Conservation (phyloP, 768 basidiomycete genomes). For the Podaxis sp. region DNA sequence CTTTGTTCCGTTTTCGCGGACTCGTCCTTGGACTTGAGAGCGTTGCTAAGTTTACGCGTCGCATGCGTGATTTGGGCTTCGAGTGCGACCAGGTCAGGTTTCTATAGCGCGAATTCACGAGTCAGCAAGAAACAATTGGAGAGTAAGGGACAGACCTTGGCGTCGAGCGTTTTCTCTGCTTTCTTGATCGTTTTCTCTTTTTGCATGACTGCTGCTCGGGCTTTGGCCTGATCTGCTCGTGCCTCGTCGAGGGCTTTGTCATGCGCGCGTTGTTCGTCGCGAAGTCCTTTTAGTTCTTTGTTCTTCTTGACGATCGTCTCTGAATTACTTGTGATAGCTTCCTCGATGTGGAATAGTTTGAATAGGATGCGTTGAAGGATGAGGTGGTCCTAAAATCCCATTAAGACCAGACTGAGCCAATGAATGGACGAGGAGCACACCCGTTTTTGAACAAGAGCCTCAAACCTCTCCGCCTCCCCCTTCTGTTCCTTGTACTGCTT, state of each 20-base stretch:
- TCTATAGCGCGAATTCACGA: slow-evolving; percentile 41
- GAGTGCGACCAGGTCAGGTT: slow-evolving; percentile 78
- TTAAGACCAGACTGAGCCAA: not conserved
- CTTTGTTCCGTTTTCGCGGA: slow-evolving; percentile 54
- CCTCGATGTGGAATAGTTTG: slow-evolving; percentile 88
- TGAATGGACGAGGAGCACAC: slow-evolving; percentile 39
- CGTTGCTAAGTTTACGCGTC: slow-evolving; percentile 73
- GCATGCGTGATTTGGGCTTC: slow-evolving; percentile 91
- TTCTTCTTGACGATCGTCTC: slow-evolving; percentile 72
- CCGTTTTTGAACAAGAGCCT: slow-evolving; percentile 69
- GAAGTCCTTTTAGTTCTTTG: slow-evolving; percentile 63
- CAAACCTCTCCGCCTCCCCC: slow-evolving; percentile 87
- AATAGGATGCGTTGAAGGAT: slow-evolving; percentile 82
- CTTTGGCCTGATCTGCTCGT: slow-evolving; percentile 77
- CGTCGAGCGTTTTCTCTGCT: slow-evolving; percentile 85
- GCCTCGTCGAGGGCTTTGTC: slow-evolving; percentile 74
- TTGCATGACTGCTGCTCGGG: slow-evolving; percentile 72
- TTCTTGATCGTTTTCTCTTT: slow-evolving; percentile 89
- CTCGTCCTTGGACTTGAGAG: slow-evolving; percentile 59
- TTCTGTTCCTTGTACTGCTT: slow-evolving; percentile 98
- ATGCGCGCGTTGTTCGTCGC: slow-evolving; percentile 66
- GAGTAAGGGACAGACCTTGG: slow-evolving; percentile 51
- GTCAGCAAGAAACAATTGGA: not conserved
- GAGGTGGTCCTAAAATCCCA: slow-evolving; percentile 62
- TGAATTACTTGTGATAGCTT: slow-evolving; percentile 73